These are phyloP conservation scores for Coprinopsis sp. DNA, from an alignment of 768 basidiomycete genomes.

Conservation along the genomic window DNA sequence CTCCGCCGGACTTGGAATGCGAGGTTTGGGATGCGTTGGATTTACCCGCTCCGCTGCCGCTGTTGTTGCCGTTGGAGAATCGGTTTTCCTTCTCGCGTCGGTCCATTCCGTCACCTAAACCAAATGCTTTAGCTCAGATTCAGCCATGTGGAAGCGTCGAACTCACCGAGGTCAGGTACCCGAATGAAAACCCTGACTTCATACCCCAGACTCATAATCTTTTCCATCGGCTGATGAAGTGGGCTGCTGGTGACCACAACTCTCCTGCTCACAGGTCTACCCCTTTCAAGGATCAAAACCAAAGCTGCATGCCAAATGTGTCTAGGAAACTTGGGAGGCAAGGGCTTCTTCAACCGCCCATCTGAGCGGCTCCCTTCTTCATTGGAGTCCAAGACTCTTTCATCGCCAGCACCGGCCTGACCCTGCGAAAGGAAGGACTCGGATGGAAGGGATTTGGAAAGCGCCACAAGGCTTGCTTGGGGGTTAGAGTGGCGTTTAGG, in stretches of 20 bases:
- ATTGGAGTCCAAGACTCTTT: neutral
- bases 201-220: constrained; percentile 69
- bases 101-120: constrained; percentile 51
- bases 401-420: no score
- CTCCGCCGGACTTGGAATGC: no score
- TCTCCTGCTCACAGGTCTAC: constrained; percentile 52
- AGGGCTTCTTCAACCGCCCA: constrained; percentile 15
- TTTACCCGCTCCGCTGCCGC: constrained; percentile 10
- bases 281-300: constrained; percentile 75
- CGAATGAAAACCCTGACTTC: constrained; percentile 66
- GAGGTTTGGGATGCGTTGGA: no score
- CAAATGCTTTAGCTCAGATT: neutral
- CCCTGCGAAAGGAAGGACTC: no score
- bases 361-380: constrained; percentile 2
- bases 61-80: constrained; percentile 26
- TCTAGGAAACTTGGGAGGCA: constrained; percentile 19
- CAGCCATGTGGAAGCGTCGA: neutral
- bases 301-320: constrained; percentile 77
- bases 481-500: no score
- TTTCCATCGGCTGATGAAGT: constrained; percentile 76
- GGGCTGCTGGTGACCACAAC: constrained; percentile 81
- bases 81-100: constrained; percentile 34
- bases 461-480: no score
- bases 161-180: constrained; percentile 57
- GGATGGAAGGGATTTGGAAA: constrained; percentile 20